phyloP scores from a whole-genome alignment of 495 filamentous ascomycete species.

The Diplogelasinospora grovesii region DNA sequence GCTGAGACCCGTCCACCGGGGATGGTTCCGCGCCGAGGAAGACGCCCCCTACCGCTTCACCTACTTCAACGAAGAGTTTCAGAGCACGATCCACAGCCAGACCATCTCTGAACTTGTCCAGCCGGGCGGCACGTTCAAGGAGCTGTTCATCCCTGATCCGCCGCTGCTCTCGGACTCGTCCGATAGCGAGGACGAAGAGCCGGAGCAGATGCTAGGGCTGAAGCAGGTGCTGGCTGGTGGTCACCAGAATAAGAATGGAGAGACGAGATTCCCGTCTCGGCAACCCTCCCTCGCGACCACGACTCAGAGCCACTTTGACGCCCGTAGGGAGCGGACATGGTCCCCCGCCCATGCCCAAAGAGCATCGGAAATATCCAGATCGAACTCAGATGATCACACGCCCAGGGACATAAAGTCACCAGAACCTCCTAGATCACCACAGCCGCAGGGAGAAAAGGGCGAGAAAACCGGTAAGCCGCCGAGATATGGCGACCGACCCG shows the following conservation, averaged over 20 bases:
- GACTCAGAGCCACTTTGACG: constrained; percentile 16
- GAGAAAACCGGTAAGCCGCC: constrained; percentile 40
- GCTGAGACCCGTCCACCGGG: constrained; percentile 67
- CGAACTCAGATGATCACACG: constrained; percentile 10
- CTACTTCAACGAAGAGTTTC: constrained; percentile 96
- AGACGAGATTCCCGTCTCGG: constrained; percentile 22
- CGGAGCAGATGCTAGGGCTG: constrained; percentile 22
- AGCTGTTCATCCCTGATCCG: constrained; percentile 65
- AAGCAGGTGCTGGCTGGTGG: constrained; percentile 17
- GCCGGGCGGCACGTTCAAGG: constrained; percentile 71
- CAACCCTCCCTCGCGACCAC: constrained; percentile 30
- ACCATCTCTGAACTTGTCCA: constrained; percentile 88
- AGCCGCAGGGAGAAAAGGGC: constrained; percentile 10
- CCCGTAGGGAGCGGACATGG: constrained; percentile 11
- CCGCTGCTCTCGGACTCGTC: constrained; percentile 47
- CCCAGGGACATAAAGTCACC: constrained; percentile 20
- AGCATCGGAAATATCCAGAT: constrained; percentile 10
- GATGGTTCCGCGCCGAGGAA: constrained; percentile 83
- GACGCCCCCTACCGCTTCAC: constrained; percentile 93
- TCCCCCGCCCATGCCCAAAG: constrained; percentile 3
- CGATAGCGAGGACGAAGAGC: constrained; percentile 55
- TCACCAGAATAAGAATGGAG: constrained; percentile 24
- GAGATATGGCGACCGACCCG: constrained; percentile 79
- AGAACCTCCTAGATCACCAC: constrained; percentile 18
- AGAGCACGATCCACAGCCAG: constrained; percentile 89